Conservation (phyloP, 768 basidiomycete species). For the Daedaleopsis nitida region DNA sequence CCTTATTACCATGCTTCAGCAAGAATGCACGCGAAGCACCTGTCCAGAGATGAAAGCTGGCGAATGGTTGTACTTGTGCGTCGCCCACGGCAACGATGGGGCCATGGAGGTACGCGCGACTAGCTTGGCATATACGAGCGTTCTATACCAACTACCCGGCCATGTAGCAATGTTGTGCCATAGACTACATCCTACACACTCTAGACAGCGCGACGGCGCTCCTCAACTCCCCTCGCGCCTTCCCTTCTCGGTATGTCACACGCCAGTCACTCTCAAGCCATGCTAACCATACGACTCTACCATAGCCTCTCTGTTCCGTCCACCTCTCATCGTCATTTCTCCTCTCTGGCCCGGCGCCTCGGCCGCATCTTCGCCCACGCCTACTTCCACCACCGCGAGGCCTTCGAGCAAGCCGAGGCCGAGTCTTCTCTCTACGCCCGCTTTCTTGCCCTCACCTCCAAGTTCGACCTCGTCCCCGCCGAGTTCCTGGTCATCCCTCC, state of each 20-base stretch:
- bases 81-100: conserved; percentile 88
- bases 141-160: background rate
- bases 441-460: conserved; percentile 80
- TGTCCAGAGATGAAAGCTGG: conserved; percentile 99
- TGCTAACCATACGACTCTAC: conserved; percentile 2
- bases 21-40: conserved; percentile 80
- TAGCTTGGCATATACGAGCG: background rate
- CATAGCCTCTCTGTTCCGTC: conserved; percentile 77
- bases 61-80: conserved; percentile 96
- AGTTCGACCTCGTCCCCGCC: conserved; percentile 78
- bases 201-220: conserved; percentile 92
- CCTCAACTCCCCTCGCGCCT: conserved; percentile 86
- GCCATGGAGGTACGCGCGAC: conserved; percentile 71
- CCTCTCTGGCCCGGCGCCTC: conserved; percentile 85
- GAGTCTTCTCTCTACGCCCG: conserved; percentile 90
- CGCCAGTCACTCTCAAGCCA: conserved; percentile 7
- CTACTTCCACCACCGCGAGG: conserved; percentile 92
- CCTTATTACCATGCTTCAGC: conserved; percentile 80
- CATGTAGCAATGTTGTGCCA: conserved; percentile 88
- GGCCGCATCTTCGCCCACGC: conserved; percentile 97
- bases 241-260: conserved; percentile 77
- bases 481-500: conserved; percentile 85
- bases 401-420: conserved; percentile 87
- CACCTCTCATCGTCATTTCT: conserved; percentile 84
- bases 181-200: conserved; percentile 93